Evolutionary conservation across 176 grass and related monocot genomes (phyloP), one percentile per base, ranked within the genome.

Genomic region (Bonia amplexicaulis): DNA sequence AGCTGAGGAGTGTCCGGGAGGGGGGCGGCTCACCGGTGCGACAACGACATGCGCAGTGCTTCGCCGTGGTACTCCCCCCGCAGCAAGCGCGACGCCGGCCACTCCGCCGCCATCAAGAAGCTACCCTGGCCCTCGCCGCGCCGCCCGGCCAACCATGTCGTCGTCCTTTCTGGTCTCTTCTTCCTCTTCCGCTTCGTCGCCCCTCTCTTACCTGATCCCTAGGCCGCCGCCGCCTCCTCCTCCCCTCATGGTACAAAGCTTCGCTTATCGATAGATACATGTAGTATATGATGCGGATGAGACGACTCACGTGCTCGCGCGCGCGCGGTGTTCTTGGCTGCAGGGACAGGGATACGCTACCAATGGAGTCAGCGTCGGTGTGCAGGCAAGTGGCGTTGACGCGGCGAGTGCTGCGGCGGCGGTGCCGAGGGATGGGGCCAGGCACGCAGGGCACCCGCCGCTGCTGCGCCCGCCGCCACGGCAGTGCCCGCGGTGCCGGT

Each of bases 401-500:
- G 66, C 20, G 1, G 66, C 19, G 89, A 86, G 14, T 12, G 80
- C 69, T 7, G 73, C 53, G 22, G 62, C 7, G 29, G 11, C 47
- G 37, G 46, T 41, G 86, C 74, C 61, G 75, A 65, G 66, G 87
- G 85, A 40, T 73, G 49, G 61, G 0, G 51, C 62, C 13, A 83
- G 90, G 83, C 87, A 85, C 85, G 78, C 77, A 6, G 79, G 82
- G 8, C 88, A 82, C 64, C 86, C 81, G 52, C 87, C 88, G 54
- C 68, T 66, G 77, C 88, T 70, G 74, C 84, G 91, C 76, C 93
- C 84, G 74, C 93, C 93, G 48, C 86, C 91, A 61, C 44, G 91
- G 83, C 86, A 79, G 86, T 98, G 93, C 78, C 93, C 93, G 74
- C 79, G 96, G 14, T 99, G 96, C 86, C 71, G 69, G 58, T 99